Evolutionary conservation across 2,329 filamentous ascomycete species (phyloP).

Genomic region (Neurospora crassa): DNA sequence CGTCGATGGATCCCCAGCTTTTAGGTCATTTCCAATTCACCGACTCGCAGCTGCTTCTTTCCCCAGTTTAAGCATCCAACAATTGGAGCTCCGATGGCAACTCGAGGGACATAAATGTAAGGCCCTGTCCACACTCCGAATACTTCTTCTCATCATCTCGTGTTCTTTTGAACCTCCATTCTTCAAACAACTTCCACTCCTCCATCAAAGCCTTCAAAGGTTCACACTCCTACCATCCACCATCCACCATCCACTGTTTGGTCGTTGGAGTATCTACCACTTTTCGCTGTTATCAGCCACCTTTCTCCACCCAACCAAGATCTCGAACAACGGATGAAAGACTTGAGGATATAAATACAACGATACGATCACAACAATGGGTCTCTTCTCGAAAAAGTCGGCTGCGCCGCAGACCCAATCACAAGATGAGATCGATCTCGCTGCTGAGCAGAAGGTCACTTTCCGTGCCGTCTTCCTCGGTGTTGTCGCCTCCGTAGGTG

Average conservation of each 20-base stretch:
- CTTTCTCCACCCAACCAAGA: not conserved
- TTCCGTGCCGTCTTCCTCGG: constrained; percentile 32
- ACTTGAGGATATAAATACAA: not conserved
- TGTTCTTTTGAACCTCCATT: not conserved
- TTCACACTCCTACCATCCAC: not conserved
- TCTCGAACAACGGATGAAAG: not conserved
- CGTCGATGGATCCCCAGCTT: not conserved
- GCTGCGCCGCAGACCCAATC: not conserved
- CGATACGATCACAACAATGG: not conserved
- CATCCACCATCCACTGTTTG: not conserved
- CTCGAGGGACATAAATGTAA: not conserved
- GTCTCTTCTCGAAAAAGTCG: not conserved
- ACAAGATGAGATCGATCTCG: not conserved
- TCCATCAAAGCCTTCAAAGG: not conserved
- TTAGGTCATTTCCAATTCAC: not conserved
- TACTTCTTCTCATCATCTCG: not conserved
- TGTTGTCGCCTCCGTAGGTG: constrained; percentile 42
- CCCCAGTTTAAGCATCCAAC: not conserved
- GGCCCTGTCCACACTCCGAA: not conserved
- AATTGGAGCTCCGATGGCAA: not conserved
- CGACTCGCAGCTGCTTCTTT: not conserved
- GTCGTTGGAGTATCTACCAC: not conserved
- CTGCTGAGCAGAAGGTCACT: constrained; percentile 15
- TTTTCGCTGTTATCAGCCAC: not conserved
- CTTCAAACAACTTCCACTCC: not conserved